A percentile compares a stretch with the other conserved stretches of the same genome.
Conservation (phyloP, 108 stramenopile species). For the Nitzschia sp. region DNA sequence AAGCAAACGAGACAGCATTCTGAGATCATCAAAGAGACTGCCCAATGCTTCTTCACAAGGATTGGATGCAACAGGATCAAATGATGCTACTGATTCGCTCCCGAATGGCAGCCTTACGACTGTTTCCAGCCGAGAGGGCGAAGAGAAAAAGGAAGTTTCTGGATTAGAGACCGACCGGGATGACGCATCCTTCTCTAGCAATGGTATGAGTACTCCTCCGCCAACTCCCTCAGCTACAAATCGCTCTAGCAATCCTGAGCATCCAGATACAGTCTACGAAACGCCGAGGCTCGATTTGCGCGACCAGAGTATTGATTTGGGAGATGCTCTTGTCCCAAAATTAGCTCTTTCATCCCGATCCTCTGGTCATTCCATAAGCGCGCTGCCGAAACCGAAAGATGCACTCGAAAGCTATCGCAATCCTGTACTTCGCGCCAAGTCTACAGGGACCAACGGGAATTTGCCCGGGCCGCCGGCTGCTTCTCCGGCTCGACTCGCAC, state of each 20-base stretch:
- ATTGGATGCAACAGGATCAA: background rate
- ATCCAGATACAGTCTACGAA: constrained; percentile 3
- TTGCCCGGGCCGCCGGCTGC: background rate
- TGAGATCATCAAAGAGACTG: background rate
- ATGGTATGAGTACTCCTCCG: background rate
- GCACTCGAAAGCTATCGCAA: constrained; percentile 41
- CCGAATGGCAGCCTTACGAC: background rate
- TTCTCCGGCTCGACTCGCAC: background rate
- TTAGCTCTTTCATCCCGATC: background rate
- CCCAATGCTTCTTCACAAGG: background rate
- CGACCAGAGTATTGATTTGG: background rate
- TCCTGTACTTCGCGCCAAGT: background rate
- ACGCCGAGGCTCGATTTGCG: constrained; percentile 2
- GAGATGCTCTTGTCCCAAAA: constrained; percentile 5
- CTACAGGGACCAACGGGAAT: background rate
- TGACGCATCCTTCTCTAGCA: background rate
- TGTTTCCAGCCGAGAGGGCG: background rate
- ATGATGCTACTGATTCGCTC: constrained; percentile 1
- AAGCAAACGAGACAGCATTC: constrained; percentile 12
- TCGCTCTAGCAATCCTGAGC: background rate
- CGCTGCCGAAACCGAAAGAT: constrained; percentile 35
- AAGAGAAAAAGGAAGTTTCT: constrained; percentile 16
- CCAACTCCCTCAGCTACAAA: constrained; percentile 7
- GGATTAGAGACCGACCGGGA: background rate
- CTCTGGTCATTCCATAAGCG: background rate